Evolutionary conservation across 2,329 filamentous ascomycete species (phyloP).

Genomic region (Scytalidium lignicola): DNA sequence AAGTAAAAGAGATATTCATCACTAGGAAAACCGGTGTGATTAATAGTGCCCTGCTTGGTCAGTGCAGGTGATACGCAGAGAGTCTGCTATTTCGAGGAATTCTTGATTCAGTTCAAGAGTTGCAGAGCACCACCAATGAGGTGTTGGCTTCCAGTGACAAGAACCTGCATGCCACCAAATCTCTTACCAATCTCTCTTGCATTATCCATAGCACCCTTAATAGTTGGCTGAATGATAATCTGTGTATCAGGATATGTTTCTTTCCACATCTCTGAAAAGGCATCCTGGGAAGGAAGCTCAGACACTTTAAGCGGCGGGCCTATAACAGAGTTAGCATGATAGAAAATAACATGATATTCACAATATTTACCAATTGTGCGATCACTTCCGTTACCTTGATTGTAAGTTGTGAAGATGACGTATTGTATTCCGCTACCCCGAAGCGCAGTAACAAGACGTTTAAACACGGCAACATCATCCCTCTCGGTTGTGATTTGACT

Average conservation of each 20-base stretch:
- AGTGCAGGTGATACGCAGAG: no score
- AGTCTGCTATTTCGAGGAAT: no score
- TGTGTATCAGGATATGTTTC: slow-evolving; percentile 8
- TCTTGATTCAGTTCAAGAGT: no score
- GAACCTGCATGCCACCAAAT: slow-evolving; percentile 18
- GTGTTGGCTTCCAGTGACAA: slow-evolving; percentile 59
- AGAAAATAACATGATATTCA: background rate
- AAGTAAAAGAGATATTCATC: no score
- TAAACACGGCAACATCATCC: slow-evolving; percentile 1
- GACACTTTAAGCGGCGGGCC: slow-evolving; percentile 7
- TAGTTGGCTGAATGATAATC: slow-evolving; percentile 40
- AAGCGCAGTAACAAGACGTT: background rate
- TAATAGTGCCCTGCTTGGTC: no score
- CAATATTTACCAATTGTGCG: background rate
- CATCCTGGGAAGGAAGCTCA: slow-evolving; percentile 3
- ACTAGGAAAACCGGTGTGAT: no score
- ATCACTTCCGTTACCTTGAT: slow-evolving; percentile 2
- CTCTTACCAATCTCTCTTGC: slow-evolving; percentile 32
- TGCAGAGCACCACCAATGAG: slow-evolving; percentile 45
- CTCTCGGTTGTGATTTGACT: background rate
- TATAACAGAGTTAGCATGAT: background rate
- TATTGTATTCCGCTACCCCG: background rate
- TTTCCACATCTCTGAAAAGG: slow-evolving; percentile 13
- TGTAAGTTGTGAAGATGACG: slow-evolving; percentile 3
- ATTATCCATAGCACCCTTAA: slow-evolving; percentile 47